phyloP scores from a whole-genome alignment of 805 yeast species.

The Cyberlindnera suaveolens region DNA sequence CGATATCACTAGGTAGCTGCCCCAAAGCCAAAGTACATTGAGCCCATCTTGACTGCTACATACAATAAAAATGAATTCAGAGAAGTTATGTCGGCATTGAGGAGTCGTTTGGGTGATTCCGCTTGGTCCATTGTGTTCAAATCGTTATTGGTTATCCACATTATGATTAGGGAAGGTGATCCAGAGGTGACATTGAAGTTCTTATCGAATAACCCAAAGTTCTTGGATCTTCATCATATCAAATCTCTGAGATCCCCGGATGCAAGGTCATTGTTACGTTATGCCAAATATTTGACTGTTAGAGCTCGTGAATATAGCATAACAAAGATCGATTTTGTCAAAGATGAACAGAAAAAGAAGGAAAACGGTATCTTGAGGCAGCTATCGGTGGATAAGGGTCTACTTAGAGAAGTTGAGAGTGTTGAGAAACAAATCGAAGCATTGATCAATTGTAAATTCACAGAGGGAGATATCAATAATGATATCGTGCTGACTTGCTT shows the following conservation, averaged over 20 bases:
- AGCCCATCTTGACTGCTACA: constrained; percentile 68
- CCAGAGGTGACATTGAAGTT: constrained; percentile 64
- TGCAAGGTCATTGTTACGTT: constrained; percentile 51
- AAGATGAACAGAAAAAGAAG: constrained; percentile 43
- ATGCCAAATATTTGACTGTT: constrained; percentile 62
- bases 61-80: constrained; percentile 41
- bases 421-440: constrained; percentile 78
- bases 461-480: constrained; percentile 75
- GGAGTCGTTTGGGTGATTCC: constrained; percentile 58
- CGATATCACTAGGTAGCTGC: constrained; percentile 63
- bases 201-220: constrained; percentile 42
- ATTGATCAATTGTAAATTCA: constrained; percentile 65
- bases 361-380: constrained; percentile 37
- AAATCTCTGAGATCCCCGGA: constrained; percentile 36
- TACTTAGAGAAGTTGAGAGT: constrained; percentile 77
- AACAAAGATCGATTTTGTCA: constrained; percentile 69
- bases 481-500: constrained; percentile 82
- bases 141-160: constrained; percentile 75
- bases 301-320: constrained; percentile 65
- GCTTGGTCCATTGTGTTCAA: constrained; percentile 94
- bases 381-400: constrained; percentile 68
- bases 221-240: constrained; percentile 40
- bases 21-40: constrained; percentile 95
- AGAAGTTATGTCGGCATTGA: constrained; percentile 62
- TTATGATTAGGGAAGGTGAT: constrained; percentile 90